phyloP scores from a whole-genome alignment of 225 moss, liverwort and hornwort genomes.

The Bryum argenteum region DNA sequence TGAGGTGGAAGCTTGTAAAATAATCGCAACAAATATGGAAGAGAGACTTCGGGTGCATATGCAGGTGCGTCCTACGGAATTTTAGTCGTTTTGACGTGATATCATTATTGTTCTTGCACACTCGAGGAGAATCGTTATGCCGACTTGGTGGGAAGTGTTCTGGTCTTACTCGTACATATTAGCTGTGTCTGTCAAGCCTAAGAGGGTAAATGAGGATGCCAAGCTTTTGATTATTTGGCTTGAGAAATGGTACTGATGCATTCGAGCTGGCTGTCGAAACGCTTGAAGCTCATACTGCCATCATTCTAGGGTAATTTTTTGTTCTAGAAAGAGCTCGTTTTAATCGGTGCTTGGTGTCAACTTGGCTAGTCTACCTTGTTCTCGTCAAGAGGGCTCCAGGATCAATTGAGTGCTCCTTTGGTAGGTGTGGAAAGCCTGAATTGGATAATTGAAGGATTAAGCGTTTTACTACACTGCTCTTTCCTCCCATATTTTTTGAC shows the following conservation, averaged over 20 bases:
- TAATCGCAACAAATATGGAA: constrained; percentile 76
- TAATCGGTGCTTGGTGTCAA: neutral
- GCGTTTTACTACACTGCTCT: neutral
- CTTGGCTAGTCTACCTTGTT: constrained; percentile 3
- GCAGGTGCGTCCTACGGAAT: constrained; percentile 54
- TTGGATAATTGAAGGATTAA: neutral
- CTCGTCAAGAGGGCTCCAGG: neutral
- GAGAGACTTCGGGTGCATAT: constrained; percentile 77
- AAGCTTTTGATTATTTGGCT: constrained; percentile 7
- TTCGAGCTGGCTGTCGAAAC: neutral
- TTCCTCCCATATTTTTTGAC: neutral
- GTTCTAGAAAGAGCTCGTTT: neutral
- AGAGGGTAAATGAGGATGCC: neutral
- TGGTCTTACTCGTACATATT: neutral
- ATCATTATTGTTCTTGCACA: constrained; percentile 6
- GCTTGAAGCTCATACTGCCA: neutral
- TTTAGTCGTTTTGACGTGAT: neutral
- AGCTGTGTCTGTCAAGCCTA: neutral
- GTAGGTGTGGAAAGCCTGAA: neutral
- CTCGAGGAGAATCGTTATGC: neutral
- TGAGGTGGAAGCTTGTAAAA: constrained; percentile 75
- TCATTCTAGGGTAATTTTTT: neutral
- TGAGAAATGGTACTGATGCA: neutral
- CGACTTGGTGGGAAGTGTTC: neutral
- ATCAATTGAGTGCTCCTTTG: neutral